phyloP scores from a whole-genome alignment of 805 yeast genomes.

The Pichia membranifaciens region DNA sequence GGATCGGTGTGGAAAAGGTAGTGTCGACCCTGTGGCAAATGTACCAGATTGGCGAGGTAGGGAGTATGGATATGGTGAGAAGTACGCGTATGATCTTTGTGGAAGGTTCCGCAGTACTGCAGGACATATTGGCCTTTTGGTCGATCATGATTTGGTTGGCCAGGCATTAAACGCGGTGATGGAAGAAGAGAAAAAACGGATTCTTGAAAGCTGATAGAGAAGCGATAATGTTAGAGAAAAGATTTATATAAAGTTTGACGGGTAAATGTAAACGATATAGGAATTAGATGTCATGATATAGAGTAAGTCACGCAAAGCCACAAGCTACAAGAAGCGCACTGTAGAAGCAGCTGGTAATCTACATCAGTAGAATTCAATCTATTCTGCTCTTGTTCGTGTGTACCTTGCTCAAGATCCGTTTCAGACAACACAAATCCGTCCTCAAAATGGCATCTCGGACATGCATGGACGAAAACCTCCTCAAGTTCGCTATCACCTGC shows the following conservation, averaged over 20 bases:
- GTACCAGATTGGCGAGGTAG: constrained; percentile 10
- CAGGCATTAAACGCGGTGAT: constrained; percentile 60
- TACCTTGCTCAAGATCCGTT: constrained; percentile 50
- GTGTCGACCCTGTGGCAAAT: constrained; percentile 3
- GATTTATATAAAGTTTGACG: not conserved
- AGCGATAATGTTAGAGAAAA: not conserved
- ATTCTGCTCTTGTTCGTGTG: constrained; percentile 29
- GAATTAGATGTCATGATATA: not conserved
- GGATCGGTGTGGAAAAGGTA: constrained; percentile 1
- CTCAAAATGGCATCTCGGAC: constrained; percentile 54
- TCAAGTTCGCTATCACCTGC: constrained; percentile 30
- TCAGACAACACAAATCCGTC: constrained; percentile 56
- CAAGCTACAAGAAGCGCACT: constrained; percentile 77
- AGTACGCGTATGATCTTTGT: constrained; percentile 62
- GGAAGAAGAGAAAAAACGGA: constrained; percentile 43
- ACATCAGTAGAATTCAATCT: constrained; percentile 14
- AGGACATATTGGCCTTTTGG: constrained; percentile 78
- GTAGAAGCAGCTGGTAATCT: constrained; percentile 60
- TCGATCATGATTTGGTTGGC: constrained; percentile 68
- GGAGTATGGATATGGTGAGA: constrained; percentile 16
- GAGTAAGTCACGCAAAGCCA: constrained; percentile 74
- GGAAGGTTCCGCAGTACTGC: constrained; percentile 57
- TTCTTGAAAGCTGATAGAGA: not conserved
- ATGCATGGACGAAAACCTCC: constrained; percentile 24
- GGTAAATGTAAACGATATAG: not conserved